Percentiles rank a stretch among this genome's conserved stretches.
Evolutionary conservation across 139 green algal genomes (phyloP).

Genomic region (Coccomyxa sp.): DNA sequence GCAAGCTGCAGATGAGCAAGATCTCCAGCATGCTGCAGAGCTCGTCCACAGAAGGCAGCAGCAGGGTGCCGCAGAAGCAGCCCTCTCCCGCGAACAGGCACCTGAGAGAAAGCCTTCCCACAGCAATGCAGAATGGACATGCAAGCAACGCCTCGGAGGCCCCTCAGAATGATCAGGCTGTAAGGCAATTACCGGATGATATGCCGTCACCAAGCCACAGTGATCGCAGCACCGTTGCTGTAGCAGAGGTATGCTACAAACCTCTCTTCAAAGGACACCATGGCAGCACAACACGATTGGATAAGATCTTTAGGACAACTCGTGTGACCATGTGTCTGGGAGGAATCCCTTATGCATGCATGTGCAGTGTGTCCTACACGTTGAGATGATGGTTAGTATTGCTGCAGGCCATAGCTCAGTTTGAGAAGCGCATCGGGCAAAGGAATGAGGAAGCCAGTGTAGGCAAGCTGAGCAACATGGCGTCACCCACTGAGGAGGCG

Average conservation of each 20-base stretch:
- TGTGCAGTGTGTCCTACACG: no score
- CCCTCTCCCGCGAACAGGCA: not conserved
- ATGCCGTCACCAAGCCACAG: not conserved
- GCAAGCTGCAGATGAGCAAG: not conserved
- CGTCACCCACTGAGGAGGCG: no score
- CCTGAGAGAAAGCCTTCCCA: not conserved
- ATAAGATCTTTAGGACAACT: no score
- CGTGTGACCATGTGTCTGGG: no score
- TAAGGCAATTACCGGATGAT: not conserved
- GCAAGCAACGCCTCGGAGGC: not conserved
- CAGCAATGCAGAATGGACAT: not conserved
- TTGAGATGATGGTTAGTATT: no score
- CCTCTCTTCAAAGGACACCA: not conserved
- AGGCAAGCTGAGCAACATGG: no score
- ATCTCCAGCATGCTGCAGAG: not conserved
- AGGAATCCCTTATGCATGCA: no score
- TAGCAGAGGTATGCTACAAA: not conserved
- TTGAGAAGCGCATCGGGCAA: no score
- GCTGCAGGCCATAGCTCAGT: no score
- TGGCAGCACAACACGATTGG: not conserved
- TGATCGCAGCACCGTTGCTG: not conserved
- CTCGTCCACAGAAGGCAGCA: not conserved
- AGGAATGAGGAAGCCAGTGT: no score
- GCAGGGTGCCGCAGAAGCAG: not conserved
- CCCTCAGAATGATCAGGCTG: not conserved